Conservation (phyloP, 2,329 filamentous ascomycete genomes). For the Delphinella strobiligena region DNA sequence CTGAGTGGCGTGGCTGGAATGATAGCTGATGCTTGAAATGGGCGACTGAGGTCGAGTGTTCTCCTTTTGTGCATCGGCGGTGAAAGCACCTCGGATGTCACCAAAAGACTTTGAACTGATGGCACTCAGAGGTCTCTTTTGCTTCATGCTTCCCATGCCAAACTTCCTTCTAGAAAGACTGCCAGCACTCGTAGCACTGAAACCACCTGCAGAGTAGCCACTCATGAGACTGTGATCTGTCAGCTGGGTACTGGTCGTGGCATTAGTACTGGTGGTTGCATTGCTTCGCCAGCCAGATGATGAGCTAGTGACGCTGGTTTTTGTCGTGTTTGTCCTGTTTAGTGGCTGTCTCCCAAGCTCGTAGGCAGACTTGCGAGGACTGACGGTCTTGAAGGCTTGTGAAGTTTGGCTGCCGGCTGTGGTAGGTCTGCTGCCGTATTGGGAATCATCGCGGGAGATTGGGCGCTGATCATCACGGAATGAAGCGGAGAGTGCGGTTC, state of each 20-base stretch:
- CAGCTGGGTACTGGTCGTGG: conserved; percentile 53
- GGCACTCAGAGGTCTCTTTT: conserved; percentile 12
- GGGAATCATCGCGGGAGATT: conserved; percentile 50
- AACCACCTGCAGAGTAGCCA: conserved; percentile 74
- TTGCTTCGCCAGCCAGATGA: conserved; percentile 46
- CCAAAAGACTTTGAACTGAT: conserved; percentile 10
- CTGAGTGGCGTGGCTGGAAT: conserved; percentile 68
- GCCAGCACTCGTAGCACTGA: conserved; percentile 90
- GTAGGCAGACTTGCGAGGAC: conserved; percentile 60
- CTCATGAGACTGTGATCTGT: conserved; percentile 89
- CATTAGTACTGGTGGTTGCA: conserved; percentile 51
- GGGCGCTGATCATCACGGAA: conserved; percentile 18
- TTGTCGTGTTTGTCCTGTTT: conserved; percentile 73
- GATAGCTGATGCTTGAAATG: conserved; percentile 44
- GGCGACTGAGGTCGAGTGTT: conserved; percentile 8
- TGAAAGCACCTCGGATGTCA: conserved; percentile 7
- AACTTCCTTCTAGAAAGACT: conserved; percentile 71
- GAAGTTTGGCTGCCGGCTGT: conserved; percentile 9
- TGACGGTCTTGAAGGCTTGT: neutral
- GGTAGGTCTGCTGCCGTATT: conserved; percentile 33
- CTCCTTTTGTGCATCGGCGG: conserved; percentile 1
- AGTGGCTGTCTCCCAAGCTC: conserved; percentile 57
- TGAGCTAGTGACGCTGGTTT: conserved; percentile 70
- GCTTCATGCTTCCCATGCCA: conserved; percentile 29
- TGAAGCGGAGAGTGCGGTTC: conserved; percentile 8